These are phyloP conservation scores for Penicillium daleae DNA, from an alignment of 495 filamentous ascomycete species.

Conservation along the genomic window DNA sequence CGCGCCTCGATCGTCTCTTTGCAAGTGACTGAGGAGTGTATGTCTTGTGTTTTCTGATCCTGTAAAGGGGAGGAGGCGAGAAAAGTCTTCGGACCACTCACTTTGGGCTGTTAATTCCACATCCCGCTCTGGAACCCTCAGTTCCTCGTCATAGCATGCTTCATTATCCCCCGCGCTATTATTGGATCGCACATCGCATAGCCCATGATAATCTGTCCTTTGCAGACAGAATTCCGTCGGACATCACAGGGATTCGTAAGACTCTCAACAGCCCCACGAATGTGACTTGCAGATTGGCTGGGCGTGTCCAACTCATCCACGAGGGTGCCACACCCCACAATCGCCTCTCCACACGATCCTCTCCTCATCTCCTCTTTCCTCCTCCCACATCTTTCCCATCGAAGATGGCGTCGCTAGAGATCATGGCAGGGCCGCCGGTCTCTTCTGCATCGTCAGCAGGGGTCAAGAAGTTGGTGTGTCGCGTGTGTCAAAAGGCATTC, in stretches of 20 bases:
- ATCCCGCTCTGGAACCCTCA: not conserved
- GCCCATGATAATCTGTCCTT: not conserved
- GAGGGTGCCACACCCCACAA: conserved; percentile 29
- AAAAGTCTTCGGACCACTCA: conserved; percentile 1
- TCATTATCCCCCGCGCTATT: not conserved
- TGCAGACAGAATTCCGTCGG: not conserved
- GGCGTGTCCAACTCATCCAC: not conserved
- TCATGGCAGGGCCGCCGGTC: conserved; percentile 17
- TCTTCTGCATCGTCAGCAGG: conserved; percentile 13
- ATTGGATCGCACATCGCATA: not conserved
- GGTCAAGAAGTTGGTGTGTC: conserved; percentile 43
- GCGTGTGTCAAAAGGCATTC: conserved; percentile 48
- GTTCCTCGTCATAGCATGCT: not conserved
- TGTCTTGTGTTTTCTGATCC: not conserved
- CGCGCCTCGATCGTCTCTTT: not conserved
- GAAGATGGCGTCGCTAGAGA: conserved; percentile 25
- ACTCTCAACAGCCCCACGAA: not conserved
- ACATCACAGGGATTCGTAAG: not conserved
- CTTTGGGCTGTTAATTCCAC: not conserved
- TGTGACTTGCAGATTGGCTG: not conserved
- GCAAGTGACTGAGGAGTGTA: not conserved
- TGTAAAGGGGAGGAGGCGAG: not conserved
- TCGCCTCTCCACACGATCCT: conserved; percentile 20
- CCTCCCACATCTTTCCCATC: conserved; percentile 5
- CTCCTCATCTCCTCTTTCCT: conserved; percentile 5